Conservation (phyloP, 352 stramenopile species). For the Nannochloropsis limnetica region DNA sequence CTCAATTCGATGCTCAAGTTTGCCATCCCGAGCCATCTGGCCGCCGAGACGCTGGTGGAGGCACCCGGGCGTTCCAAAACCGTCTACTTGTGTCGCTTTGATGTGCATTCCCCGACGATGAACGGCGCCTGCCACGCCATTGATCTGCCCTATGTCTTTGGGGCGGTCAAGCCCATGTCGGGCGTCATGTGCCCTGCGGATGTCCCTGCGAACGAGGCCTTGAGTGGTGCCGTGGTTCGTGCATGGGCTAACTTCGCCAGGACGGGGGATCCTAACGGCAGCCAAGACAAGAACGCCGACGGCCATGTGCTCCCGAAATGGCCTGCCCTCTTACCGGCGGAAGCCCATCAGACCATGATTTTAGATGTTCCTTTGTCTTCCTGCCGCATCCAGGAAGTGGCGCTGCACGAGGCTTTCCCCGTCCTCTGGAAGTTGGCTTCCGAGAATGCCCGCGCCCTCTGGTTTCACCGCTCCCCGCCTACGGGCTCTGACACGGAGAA, state of each 20-base stretch:
- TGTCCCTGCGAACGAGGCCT: not conserved
- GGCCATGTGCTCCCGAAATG: not conserved
- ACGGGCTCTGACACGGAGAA: slow-evolving; percentile 3
- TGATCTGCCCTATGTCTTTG: not conserved
- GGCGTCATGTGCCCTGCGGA: not conserved
- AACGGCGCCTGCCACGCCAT: slow-evolving; percentile 26
- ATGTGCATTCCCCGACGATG: slow-evolving; percentile 2
- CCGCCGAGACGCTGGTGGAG: not conserved
- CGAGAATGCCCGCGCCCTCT: not conserved
- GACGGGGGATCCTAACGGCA: not conserved
- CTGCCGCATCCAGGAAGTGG: slow-evolving; percentile 15
- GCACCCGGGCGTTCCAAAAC: not conserved
- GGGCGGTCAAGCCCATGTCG: not conserved
- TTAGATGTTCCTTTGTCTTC: slow-evolving; percentile 12
- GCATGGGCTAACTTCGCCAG: slow-evolving; percentile 12
- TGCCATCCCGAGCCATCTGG: slow-evolving; percentile 1
- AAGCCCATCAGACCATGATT: not conserved
- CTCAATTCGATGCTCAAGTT: slow-evolving; percentile 6
- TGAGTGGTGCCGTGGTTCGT: not conserved
- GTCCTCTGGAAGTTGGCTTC: not conserved
- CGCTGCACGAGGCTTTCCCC: not conserved
- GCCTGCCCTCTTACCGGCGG: not conserved
- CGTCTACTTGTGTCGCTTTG: slow-evolving; percentile 17
- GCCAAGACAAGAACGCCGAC: not conserved
- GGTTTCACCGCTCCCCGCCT: not conserved